These are phyloP conservation scores for Tubosaeta sp. DNA, from an alignment of 768 basidiomycete genomes.

Conservation along the genomic window DNA sequence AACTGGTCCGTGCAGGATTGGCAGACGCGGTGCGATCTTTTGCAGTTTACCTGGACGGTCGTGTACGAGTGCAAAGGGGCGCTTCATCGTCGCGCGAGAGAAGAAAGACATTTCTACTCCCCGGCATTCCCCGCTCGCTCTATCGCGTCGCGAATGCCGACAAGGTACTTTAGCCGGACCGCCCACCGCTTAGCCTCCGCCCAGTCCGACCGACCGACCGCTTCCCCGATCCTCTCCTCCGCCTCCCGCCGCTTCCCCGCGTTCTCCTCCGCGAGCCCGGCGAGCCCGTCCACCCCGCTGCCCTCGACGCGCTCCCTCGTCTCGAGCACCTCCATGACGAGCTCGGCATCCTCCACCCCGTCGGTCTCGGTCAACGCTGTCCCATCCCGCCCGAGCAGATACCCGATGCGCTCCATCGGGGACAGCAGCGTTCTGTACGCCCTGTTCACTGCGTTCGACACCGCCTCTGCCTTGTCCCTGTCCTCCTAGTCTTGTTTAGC, in stretches of 20 bases:
- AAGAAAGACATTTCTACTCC: background rate
- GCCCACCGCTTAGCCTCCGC: constrained; percentile 50
- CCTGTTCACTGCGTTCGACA: constrained; percentile 76
- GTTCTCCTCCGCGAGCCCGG: constrained; percentile 50
- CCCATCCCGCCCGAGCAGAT: constrained; percentile 67
- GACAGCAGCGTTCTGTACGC: constrained; percentile 75
- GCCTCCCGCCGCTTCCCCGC: constrained; percentile 52
- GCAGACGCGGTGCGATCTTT: constrained; percentile 1
- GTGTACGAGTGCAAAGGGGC: constrained; percentile 1
- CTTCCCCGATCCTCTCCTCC: constrained; percentile 40
- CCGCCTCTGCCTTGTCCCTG: constrained; percentile 18
- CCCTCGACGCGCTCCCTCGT: constrained; percentile 70
- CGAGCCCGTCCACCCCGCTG: constrained; percentile 46
- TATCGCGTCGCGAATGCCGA: constrained; percentile 47
- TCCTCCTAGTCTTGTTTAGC: constrained; percentile 21
- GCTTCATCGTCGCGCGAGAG: constrained; percentile 7
- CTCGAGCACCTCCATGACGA: constrained; percentile 78
- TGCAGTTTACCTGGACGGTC: constrained; percentile 18
- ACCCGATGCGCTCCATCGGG: constrained; percentile 74
- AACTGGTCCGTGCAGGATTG: constrained; percentile 28
- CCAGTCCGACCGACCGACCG: constrained; percentile 56
- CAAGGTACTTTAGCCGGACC: constrained; percentile 70
- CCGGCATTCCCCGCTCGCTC: constrained; percentile 20
- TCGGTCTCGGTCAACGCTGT: constrained; percentile 62
- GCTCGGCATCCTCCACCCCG: constrained; percentile 60